Evolutionary conservation across 331 rosid species (phyloP), one percentile per base, ranked within the genome.

Genomic region (Rhamnella rubrinervis): DNA sequence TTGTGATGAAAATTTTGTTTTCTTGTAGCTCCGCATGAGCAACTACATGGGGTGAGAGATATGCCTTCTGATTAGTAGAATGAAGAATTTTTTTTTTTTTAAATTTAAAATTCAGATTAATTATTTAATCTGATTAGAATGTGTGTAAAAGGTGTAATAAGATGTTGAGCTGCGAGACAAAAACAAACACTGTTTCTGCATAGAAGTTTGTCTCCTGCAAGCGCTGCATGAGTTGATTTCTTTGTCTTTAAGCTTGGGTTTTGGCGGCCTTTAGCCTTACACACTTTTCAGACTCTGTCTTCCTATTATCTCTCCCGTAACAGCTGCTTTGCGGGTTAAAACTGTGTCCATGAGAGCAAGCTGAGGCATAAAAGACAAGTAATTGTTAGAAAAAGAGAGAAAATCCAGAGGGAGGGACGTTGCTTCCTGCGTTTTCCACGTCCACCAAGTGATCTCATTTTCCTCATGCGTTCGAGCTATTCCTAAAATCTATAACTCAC

Each of bases 401-500:
- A 73, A 64, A 61, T n/a, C 15, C 13, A 75, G 63, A 17, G 73
- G 38, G 58, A 64, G 35, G 21, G 11, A 70, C 53, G 57, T 83
- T 88, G 88, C 93, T 93, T 92, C 85, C 89, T 76, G 78, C 91
- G 63, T 85, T 86, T 78, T 80, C 86, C 82, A 72, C 72, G 78
- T 76, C 71, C 81, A 76, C 59, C 61, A 40, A 55, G 70, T 67
- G 80, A 59, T 61, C 83, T 86, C 44, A 58, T 58, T 59, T 52
- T 58, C 66, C 40, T 70, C 75, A 88, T 86, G 89, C 96, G 97
- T 93, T 96, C 97, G 90, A 93, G 98, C 83, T 64, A 93, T 81
- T 81, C 83, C 80, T 67, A 77, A 59, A 60, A 61, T 63, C 49
- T n/a, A 46, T 37, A 40, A 26, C 13, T 56, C 3, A 67, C 80